These are phyloP conservation scores for Phytophthora constricta DNA, from an alignment of 352 stramenopile genomes.

Conservation along the genomic window DNA sequence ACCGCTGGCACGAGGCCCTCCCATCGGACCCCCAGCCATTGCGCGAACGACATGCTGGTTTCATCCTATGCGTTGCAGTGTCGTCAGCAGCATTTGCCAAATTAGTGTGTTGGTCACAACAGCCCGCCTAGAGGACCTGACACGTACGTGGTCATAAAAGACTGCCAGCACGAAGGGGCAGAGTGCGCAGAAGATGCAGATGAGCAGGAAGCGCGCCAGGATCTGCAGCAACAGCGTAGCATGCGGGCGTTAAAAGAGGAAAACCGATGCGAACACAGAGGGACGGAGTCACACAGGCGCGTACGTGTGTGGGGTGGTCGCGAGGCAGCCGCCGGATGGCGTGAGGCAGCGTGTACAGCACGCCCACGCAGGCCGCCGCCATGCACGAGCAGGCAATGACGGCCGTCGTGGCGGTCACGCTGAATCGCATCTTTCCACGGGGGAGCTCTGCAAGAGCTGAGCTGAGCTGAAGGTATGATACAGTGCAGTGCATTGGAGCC, in stretches of 20 bases:
- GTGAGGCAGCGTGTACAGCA: constrained; percentile 84
- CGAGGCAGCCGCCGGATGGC: constrained; percentile 78
- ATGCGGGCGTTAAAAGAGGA: neutral
- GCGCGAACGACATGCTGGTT: constrained; percentile 77
- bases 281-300: constrained; percentile 2
- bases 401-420: constrained; percentile 66
- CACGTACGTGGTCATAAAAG: constrained; percentile 84
- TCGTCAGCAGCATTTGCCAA: constrained; percentile 2
- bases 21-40: constrained; percentile 83
- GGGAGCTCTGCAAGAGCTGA: too few species aligned
- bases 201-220: constrained; percentile 86
- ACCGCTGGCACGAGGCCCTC: constrained; percentile 65
- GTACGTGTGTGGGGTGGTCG: constrained; percentile 86
- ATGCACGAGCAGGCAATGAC: constrained; percentile 83
- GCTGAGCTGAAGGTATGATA: too few species aligned
- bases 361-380: constrained; percentile 83
- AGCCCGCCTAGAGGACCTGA: neutral
- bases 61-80: constrained; percentile 58
- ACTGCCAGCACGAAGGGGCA: constrained; percentile 83
- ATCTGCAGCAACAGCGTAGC: constrained; percentile 51
- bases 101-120: neutral
- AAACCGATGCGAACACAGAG: neutral
- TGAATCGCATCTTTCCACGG: constrained; percentile 81
- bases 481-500: too few species aligned
- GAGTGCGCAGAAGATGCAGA: constrained; percentile 86